phyloP scores from a whole-genome alignment of 2,329 filamentous ascomycete species.

The Rhynchosporium secalis region DNA sequence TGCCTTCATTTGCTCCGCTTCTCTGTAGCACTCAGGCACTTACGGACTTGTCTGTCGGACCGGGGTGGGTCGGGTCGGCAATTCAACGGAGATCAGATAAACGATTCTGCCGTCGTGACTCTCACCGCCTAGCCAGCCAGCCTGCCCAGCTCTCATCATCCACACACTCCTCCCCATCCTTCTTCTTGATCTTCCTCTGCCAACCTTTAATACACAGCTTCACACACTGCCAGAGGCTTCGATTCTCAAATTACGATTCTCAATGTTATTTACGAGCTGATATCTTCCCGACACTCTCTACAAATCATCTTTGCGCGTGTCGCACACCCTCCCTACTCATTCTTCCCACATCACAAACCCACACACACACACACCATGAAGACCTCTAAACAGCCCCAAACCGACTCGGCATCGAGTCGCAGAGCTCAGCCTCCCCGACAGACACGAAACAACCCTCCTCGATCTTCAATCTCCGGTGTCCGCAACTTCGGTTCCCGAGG shows the following conservation, averaged over 20 bases:
- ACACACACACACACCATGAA: constrained; percentile 36
- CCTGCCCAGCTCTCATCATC: constrained; percentile 3
- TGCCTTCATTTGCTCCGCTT: too few relatives aligned
- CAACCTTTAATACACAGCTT: constrained; percentile 20
- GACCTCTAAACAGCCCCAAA: constrained; percentile 36
- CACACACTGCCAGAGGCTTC: constrained; percentile 13
- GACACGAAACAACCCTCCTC: constrained; percentile 63
- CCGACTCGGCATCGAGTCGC: constrained; percentile 48
- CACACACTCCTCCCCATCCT: constrained; percentile 2
- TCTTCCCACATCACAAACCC: constrained; percentile 16
- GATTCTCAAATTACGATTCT: constrained; percentile 4
- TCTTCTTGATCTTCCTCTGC: not conserved
- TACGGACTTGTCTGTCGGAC: too few relatives aligned
- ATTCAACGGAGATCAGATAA: constrained; percentile 13
- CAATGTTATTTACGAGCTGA: constrained; percentile 15
- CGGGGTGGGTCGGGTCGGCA: constrained; percentile 10
- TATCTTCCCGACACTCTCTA: not conserved
- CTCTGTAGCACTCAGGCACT: too few relatives aligned
- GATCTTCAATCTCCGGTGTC: constrained; percentile 51
- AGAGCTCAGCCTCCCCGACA: constrained; percentile 65
- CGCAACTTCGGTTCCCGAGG: constrained; percentile 47
- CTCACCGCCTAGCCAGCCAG: constrained; percentile 14
- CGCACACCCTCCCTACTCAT: constrained; percentile 16
- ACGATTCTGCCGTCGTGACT: not conserved
- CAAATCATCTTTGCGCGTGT: constrained; percentile 12